Base-by-base conservation (phyloP, 2,329 filamentous ascomycete species). In the Alternaria tenuissima region DNA sequence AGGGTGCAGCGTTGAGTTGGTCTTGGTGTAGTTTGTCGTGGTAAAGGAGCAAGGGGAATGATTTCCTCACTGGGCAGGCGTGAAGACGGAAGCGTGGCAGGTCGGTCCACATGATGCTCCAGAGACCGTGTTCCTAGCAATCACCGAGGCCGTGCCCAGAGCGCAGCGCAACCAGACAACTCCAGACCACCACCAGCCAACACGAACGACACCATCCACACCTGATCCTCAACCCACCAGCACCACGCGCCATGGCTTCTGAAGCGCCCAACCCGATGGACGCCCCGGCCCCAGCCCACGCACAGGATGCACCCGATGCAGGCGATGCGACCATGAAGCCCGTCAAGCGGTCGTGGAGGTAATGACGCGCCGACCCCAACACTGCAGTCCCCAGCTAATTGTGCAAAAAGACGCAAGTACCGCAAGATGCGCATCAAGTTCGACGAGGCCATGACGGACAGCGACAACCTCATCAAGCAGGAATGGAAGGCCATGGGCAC, bases 371-470 rank as follows among this genome's bases (percentile, higher is more conserved):
- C 44, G 47, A 32, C 39, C 18, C 41, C 4, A 26, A 22, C 6
- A 32, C 7, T 14, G 14, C 22, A 49, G 26, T 41, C 34, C 12
- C 16, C 41, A 48, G 26, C 54, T 34, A 47, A 72, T 59, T 59
- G n/a, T 14, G 20, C 22, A 41, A 11, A 32, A 66, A 79, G 78
- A 86, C 96, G 97, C 82, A 99, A 99, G 84, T 99, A 96, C 79
- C 90, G 91, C 72, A 96, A 96, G 85, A 92, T 95, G 88, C 89
- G 91, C 80, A 85, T 90, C 76, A 83, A 85, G 28, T 96, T 95
- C 74, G 91, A 95, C 69, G 84, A 88, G 52, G 88, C 88, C 72
- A 92, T 94, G 87, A 87, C 89, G 58, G 88, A 92, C 66, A 91
- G 92, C 77, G 95, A 96, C 79, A 86, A 89, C 55, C 85, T 95